These are phyloP conservation scores for Euphorbia pulcherrima DNA, from an alignment of 345 rosid genomes.

Conservation along the genomic window DNA sequence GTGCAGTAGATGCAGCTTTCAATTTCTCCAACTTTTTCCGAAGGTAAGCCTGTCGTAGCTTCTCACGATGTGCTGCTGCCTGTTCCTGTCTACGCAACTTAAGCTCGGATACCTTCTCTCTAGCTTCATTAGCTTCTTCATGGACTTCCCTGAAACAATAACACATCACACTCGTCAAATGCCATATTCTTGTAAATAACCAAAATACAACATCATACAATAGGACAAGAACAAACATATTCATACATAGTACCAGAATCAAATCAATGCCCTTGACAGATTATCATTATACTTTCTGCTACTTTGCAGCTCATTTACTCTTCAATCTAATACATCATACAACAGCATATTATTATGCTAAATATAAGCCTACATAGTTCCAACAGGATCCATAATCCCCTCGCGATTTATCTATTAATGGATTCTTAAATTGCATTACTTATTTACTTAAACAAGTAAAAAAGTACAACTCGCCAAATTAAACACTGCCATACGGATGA, in stretches of 20 bases:
- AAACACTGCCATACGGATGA: neutral
- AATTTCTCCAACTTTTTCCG: constrained; percentile 77
- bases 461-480: neutral
- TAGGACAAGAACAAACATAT: neutral
- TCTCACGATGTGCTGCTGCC: constrained; percentile 69
- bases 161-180: neutral
- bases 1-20: constrained; percentile 44
- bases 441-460: neutral
- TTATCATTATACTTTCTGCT: neutral
- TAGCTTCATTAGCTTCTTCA: constrained; percentile 78
- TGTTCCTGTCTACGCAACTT: constrained; percentile 71
- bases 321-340: neutral
- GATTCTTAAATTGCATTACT: neutral
- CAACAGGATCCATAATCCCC: neutral
- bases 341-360: neutral
- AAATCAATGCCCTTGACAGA: neutral
- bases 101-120: constrained; percentile 65
- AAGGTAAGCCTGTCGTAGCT: constrained; percentile 78
- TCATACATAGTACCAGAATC: neutral
- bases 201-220: neutral
- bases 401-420: too few species aligned
- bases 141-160: constrained; percentile 69
- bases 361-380: too few species aligned
- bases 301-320: neutral
- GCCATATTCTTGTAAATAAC: neutral